These are phyloP conservation scores for Saccharum spontaneum DNA, from an alignment of 176 grass and related monocot genomes.

Conservation along the genomic window DNA sequence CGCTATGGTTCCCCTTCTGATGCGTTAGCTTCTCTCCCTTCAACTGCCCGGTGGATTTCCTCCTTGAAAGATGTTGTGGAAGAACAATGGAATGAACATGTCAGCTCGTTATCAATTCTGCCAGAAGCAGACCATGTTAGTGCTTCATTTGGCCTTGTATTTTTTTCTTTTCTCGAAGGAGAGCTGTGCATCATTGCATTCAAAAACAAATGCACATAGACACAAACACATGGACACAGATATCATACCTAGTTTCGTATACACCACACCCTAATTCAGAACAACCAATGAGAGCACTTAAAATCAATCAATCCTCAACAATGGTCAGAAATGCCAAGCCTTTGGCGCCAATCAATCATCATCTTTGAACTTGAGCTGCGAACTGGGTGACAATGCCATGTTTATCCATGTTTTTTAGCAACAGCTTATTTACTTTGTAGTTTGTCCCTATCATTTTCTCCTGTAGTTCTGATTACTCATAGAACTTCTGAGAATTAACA, in stretches of 20 bases:
- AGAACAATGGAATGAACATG: constrained; percentile 85
- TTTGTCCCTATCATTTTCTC: neutral
- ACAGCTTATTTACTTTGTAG: neutral
- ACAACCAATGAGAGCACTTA: neutral
- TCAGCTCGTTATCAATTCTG: constrained; percentile 45
- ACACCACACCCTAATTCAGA: neutral
- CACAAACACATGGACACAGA: neutral
- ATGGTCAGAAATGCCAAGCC: neutral
- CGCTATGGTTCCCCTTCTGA: constrained; percentile 58
- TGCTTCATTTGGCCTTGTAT: neutral
- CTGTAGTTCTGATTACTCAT: neutral
- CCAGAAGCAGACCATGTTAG: constrained; percentile 60
- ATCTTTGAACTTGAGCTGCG: neutral
- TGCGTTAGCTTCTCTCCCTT: constrained; percentile 52
- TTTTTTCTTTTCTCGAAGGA: neutral
- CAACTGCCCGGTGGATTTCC: constrained; percentile 67
- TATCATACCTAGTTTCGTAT: neutral
- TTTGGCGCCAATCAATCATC: neutral
- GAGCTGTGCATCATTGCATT: neutral
- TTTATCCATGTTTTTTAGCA: constrained; percentile 12
- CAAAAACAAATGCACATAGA: neutral
- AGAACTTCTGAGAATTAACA: constrained; percentile 15
- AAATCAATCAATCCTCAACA: neutral
- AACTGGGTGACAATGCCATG: neutral
- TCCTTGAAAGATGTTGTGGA: constrained; percentile 41